Evolutionary conservation across 345 rosid species (phyloP).

Genomic region (Arabis hirsuta): DNA sequence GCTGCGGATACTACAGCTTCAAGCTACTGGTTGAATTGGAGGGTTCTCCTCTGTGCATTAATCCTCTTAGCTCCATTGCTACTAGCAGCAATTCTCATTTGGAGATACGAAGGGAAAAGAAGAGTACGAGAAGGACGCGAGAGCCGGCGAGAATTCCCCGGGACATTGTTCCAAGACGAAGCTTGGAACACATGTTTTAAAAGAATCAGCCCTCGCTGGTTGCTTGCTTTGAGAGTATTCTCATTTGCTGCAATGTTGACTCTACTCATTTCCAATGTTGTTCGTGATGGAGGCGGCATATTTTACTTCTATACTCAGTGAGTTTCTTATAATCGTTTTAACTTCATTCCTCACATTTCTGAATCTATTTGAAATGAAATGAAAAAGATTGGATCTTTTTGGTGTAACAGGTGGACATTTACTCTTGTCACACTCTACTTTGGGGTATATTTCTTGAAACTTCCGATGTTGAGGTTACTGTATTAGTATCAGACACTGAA

Average conservation of each 20-base stretch:
- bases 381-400: constrained; percentile 19
- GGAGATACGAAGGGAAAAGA: constrained; percentile 66
- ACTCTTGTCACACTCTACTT: constrained; percentile 81
- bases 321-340: constrained; percentile 40
- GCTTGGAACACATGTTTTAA: constrained; percentile 78
- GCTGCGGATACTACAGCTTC: constrained; percentile 61
- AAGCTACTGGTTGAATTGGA: constrained; percentile 93
- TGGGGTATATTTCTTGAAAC: constrained; percentile 59
- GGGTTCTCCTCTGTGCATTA: constrained; percentile 71
- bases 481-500: constrained; percentile 23
- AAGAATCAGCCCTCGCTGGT: constrained; percentile 70
- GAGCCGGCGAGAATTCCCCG: constrained; percentile 43
- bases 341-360: not conserved
- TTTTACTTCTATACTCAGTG: constrained; percentile 95
- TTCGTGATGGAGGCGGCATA: constrained; percentile 67
- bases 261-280: constrained; percentile 55
- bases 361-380: constrained; percentile 19
- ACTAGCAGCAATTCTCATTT: constrained; percentile 56
- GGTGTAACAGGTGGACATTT: constrained; percentile 88
- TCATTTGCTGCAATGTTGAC: constrained; percentile 61
- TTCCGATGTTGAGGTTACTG: not conserved
- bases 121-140: constrained; percentile 32
- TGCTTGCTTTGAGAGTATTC: constrained; percentile 65
- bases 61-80: constrained; percentile 53
- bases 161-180: constrained; percentile 63